phyloP scores from a whole-genome alignment of 75 land plant species.

The Gnetum montanum region DNA sequence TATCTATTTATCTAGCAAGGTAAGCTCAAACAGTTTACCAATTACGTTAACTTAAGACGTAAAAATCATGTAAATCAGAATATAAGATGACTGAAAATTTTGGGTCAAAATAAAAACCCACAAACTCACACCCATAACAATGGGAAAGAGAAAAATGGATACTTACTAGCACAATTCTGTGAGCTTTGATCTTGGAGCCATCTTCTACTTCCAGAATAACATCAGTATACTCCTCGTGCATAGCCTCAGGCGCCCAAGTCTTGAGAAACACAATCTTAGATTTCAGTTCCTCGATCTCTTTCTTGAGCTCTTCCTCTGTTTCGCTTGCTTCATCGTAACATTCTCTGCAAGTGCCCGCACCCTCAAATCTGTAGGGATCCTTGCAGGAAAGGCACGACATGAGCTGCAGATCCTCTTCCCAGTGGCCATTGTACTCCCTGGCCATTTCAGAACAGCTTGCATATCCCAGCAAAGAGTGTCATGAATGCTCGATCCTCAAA shows the following conservation, averaged over 20 bases:
- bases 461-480: too few species aligned
- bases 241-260: constrained; percentile 21
- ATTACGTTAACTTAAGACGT: too few species aligned
- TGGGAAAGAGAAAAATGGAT: not conserved
- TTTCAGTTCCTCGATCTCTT: constrained; percentile 74
- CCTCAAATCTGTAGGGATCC: constrained; percentile 30
- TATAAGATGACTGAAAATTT: too few species aligned
- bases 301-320: constrained; percentile 74
- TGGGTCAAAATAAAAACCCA: too few species aligned
- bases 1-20: too few species aligned
- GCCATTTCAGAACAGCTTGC: too few species aligned
- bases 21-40: too few species aligned
- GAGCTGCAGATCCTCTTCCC: not conserved
- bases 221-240: constrained; percentile 10
- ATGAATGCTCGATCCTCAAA: too few species aligned
- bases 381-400: constrained; percentile 60
- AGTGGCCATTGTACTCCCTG: not conserved
- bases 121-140: too few species aligned
- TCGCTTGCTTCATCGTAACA: constrained; percentile 83
- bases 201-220: constrained; percentile 6
- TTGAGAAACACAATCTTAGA: constrained; percentile 54
- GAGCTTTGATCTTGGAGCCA: constrained; percentile 16
- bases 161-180: constrained; percentile 10
- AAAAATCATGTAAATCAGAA: too few species aligned
- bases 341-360: constrained; percentile 72